Base-by-base conservation (phyloP, 2,329 filamentous ascomycete genomes). In the Penicillium vulpinum region DNA sequence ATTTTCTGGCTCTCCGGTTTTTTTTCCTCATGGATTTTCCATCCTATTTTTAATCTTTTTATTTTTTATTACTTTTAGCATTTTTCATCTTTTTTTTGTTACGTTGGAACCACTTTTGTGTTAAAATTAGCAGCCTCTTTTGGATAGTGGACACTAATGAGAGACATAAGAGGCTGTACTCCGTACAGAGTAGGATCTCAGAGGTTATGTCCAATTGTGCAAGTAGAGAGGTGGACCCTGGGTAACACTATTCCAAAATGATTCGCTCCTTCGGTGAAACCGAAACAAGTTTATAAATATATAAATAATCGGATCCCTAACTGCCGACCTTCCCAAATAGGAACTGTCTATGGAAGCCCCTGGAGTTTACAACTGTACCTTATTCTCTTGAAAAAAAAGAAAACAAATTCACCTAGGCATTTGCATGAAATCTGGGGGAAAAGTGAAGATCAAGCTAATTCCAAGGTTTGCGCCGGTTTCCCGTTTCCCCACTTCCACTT, bases 191-290 rank as follows among this genome's bases (percentile, higher is more conserved):
- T n/a, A n/a, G n/a, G n/a, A n/a, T n/a, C n/a, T n/a, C n/a, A n/a
- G n/a, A 22, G 35, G 11, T 50, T 40, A 29, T 50, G 36, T 21
- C 24, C 35, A 16, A 9, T 39, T 39, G 35, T 40, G 47, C 36
- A n/a, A 29, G 28, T 16, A 26, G 47, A 35, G 13, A 22, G 13
- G 53, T 52, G 54, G 48, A 56, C 54, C 54, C 54, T 56, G 53
- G 16, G 45, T 40, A 6, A 21, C n/a, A 21, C 48, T 35, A 56
- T 56, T 38, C 47, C 31, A 26, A 18, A 21, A 26, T 54, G 44
- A 54, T 36, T 50, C 16, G 51, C 28, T 24, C n/a, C 7, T 28
- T 24, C 9, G 33, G 44, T 46, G 44, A 46, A 24, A 46, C 44
- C 9, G 13, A n/a, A n/a, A n/a, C n/a, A n/a, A n/a, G n/a, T n/a